These are phyloP conservation scores for Graphium sp. DNA, from an alignment of 2,329 filamentous ascomycete species.

Conservation along the genomic window DNA sequence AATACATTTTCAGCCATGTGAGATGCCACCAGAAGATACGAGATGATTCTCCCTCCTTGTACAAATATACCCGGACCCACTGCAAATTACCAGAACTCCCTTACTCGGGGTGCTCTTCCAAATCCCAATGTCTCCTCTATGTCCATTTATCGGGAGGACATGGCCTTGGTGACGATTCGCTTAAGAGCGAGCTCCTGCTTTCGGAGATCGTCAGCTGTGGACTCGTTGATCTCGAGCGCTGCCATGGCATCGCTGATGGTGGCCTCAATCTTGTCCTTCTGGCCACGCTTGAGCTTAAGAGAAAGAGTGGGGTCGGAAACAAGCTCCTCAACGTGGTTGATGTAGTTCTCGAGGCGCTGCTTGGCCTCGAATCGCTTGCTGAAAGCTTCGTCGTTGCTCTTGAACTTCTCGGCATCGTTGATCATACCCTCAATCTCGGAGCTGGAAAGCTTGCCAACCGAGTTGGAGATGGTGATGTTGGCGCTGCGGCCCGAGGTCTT, in stretches of 20 bases:
- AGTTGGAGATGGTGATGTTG: conserved; percentile 99
- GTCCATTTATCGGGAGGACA: conserved; percentile 64
- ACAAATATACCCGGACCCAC: too few species aligned
- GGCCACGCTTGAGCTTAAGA: conserved; percentile 94
- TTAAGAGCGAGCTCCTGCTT: conserved; percentile 99
- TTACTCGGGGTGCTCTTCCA: conserved; percentile 6
- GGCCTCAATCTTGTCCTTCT: conserved; percentile 99
- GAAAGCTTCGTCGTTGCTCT: conserved; percentile 94
- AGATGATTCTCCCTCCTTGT: too few species aligned
- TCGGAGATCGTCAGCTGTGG: conserved; percentile 84
- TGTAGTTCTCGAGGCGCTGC: conserved; percentile 99
- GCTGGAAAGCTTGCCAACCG: conserved; percentile 92
- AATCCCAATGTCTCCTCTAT: conserved; percentile 4
- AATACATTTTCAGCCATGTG: too few species aligned
- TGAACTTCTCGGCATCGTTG: conserved; percentile 94
- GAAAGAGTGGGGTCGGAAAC: conserved; percentile 91
- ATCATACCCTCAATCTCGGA: conserved; percentile 97
- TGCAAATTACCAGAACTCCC: neutral
- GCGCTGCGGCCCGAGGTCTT: conserved; percentile 95
- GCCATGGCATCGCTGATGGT: conserved; percentile 95
- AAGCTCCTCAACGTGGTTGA: conserved; percentile 96
- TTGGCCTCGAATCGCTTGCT: conserved; percentile 98
- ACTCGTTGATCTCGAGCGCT: conserved; percentile 90
- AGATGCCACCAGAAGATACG: too few species aligned
- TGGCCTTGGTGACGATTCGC: conserved; percentile 95